Conservation (phyloP, 2,329 filamentous ascomycete species). For the Fusarium foetens region DNA sequence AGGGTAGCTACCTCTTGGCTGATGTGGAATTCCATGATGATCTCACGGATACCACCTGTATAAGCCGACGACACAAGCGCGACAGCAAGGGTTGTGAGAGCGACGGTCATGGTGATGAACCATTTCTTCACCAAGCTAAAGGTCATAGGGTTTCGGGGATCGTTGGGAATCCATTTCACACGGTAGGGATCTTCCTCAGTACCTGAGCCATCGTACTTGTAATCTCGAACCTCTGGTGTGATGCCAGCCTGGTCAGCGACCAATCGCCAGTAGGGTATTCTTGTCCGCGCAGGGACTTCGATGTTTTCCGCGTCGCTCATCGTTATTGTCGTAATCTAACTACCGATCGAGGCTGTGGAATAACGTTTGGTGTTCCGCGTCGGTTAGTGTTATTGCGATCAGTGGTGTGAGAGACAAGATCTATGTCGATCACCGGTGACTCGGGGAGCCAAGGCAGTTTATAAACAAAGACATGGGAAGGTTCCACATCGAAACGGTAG, state of each 20-base stretch:
- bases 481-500: not conserved
- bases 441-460: conserved; percentile 15
- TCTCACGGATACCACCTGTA: conserved; percentile 29
- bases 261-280: conserved; percentile 35
- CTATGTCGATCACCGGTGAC: conserved; percentile 3
- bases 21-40: conserved; percentile 30
- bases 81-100: conserved; percentile 28
- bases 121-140: conserved; percentile 30
- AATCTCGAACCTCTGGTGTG: conserved; percentile 30
- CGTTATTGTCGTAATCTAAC: not conserved
- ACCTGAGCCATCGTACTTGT: conserved; percentile 34
- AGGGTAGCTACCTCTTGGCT: conserved; percentile 36
- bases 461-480: conserved; percentile 9
- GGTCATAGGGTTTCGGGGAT: conserved; percentile 32
- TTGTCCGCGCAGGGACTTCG: conserved; percentile 27
- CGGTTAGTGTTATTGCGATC: not conserved
- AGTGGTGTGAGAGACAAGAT: not conserved
- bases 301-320: conserved; percentile 32
- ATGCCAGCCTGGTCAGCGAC: conserved; percentile 32
- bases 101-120: conserved; percentile 38
- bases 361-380: not conserved
- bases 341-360: conserved; percentile 1
- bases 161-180: conserved; percentile 38
- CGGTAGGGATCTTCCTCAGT: conserved; percentile 33
- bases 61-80: conserved; percentile 34